Conservation (phyloP, 768 basidiomycete genomes). For the Hemileccinum impolitum region DNA sequence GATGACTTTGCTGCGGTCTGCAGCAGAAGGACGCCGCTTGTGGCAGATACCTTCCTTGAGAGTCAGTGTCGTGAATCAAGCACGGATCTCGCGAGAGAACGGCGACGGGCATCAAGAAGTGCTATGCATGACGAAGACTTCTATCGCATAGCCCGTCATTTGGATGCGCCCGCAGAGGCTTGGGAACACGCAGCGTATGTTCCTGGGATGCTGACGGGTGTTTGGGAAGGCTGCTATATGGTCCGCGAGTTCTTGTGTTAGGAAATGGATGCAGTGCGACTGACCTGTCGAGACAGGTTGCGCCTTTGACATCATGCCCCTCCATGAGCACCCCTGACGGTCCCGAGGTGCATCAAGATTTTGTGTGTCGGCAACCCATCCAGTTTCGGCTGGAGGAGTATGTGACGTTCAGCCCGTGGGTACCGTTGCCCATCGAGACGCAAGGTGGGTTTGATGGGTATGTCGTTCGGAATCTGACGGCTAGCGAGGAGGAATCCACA, state of each 20-base stretch:
- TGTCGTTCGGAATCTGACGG: conserved; percentile 17
- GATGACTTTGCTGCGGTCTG: conserved; percentile 48
- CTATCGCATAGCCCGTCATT: conserved; percentile 29
- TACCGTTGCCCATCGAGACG: conserved; percentile 30
- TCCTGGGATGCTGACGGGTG: conserved; percentile 48
- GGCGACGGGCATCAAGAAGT: conserved; percentile 33
- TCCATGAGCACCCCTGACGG: conserved; percentile 6
- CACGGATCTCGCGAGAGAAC: conserved; percentile 30
- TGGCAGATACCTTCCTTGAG: conserved; percentile 40
- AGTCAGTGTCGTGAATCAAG: conserved; percentile 27
- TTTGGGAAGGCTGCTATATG: conserved; percentile 63
- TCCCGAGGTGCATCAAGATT: conserved; percentile 25
- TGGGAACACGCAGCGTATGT: conserved; percentile 32
- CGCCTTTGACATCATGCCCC: conserved; percentile 20
- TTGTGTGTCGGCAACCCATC: conserved; percentile 45
- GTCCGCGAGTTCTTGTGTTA: conserved; percentile 34
- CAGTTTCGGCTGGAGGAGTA: conserved; percentile 48
- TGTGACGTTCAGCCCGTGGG: conserved; percentile 39
- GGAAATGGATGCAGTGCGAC: conserved; percentile 7
- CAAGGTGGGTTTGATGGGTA: conserved; percentile 22
- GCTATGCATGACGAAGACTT: conserved; percentile 36
- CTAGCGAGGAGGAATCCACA: conserved; percentile 20
- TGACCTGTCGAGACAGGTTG: conserved; percentile 26
- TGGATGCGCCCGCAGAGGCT: conserved; percentile 15
- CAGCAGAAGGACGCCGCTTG: conserved; percentile 45